phyloP scores from a whole-genome alignment of 1,139 yeast species.

The Yarrowia galli region DNA sequence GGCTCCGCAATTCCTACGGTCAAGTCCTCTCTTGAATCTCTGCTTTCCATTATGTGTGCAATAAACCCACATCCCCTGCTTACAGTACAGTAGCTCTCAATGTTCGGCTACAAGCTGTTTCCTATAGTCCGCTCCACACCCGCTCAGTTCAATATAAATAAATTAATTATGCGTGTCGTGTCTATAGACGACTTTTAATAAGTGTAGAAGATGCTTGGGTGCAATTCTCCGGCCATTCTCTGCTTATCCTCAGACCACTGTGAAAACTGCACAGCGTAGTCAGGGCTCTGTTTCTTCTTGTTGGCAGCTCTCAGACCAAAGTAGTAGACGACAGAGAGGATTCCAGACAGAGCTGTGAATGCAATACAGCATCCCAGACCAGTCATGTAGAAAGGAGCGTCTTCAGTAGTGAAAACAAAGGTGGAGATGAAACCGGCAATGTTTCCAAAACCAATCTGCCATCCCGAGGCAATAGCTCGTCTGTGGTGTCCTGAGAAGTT shows the following conservation, averaged over 20 bases:
- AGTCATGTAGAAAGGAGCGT: constrained; percentile 65
- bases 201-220: constrained; percentile 64
- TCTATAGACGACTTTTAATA: constrained; percentile 47
- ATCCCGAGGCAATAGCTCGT: constrained; percentile 74
- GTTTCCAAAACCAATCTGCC: constrained; percentile 82
- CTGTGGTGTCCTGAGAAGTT: constrained; percentile 75
- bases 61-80: no score
- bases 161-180: constrained; percentile 12
- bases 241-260: constrained; percentile 56
- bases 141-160: constrained; percentile 11
- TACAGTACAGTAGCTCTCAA: no score
- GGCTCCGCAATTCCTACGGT: no score
- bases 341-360: constrained; percentile 60
- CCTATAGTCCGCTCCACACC: no score
- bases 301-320: constrained; percentile 49
- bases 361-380: constrained; percentile 67
- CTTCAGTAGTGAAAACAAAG: constrained; percentile 62
- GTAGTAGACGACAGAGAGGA: constrained; percentile 57
- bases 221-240: constrained; percentile 66
- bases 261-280: constrained; percentile 55
- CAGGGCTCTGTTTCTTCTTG: constrained; percentile 48
- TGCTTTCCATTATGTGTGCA: no score
- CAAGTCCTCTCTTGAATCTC: no score
- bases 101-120: no score
- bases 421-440: constrained; percentile 82